phyloP scores from a whole-genome alignment of 164 flowering plant genomes.

The Macadamia tetraphylla region DNA sequence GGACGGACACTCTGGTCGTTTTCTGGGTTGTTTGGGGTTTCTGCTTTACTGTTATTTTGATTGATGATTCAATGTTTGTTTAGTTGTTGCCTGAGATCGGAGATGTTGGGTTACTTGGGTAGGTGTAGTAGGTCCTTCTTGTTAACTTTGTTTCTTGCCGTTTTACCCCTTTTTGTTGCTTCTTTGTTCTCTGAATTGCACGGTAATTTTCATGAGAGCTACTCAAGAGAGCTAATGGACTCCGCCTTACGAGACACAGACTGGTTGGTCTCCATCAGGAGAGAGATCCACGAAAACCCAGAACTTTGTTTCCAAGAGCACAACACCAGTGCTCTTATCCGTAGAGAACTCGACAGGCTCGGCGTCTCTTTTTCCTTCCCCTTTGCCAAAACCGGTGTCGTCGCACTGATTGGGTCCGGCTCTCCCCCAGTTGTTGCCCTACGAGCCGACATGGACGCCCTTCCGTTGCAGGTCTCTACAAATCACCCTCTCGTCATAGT shows the following conservation, averaged over 20 bases:
- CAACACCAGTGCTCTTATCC: conserved; percentile 79
- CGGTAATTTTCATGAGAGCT: conserved; percentile 3
- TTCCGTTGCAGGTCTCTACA: conserved; percentile 64
- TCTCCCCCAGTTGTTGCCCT: conserved; percentile 66
- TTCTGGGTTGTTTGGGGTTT: too few relatives aligned
- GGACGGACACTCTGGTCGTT: too few relatives aligned
- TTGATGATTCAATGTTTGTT: too few relatives aligned
- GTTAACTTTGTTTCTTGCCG: conserved; percentile 2
- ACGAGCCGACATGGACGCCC: conserved; percentile 91
- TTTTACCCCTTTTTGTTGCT: neutral
- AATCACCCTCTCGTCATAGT: too few relatives aligned
- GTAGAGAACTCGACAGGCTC: conserved; percentile 55
- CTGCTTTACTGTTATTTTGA: too few relatives aligned
- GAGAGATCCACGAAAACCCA: conserved; percentile 75
- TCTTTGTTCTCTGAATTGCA: conserved; percentile 3
- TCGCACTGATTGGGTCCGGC: conserved; percentile 68
- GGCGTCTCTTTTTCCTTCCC: conserved; percentile 61
- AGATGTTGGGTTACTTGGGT: neutral
- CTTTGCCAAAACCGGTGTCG: conserved; percentile 66
- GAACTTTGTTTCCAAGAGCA: conserved; percentile 69
- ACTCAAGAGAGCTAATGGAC: conserved; percentile 25
- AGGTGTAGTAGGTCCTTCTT: neutral
- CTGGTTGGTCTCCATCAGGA: conserved; percentile 63
- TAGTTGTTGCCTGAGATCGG: neutral
- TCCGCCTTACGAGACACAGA: conserved; percentile 48